phyloP scores from a whole-genome alignment of 2,329 filamentous ascomycete species.

The Aspergillus fructus region DNA sequence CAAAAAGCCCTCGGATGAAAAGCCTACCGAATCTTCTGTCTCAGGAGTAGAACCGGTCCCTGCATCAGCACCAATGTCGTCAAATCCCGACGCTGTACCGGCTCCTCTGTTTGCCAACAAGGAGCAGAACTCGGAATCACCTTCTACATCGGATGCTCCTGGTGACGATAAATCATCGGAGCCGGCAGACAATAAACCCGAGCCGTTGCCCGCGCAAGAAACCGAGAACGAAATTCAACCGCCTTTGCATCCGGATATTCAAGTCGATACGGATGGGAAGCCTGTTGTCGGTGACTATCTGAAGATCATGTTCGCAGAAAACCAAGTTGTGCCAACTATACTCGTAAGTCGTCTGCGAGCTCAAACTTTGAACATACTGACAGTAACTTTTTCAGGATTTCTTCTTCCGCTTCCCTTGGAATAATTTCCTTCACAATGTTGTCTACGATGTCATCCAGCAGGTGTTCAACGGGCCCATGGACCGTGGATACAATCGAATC shows the following conservation, averaged over 20 bases:
- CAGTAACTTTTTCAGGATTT: conserved; percentile 65
- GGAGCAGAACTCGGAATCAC: conserved; percentile 23
- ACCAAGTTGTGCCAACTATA: conserved; percentile 92
- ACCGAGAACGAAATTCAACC: conserved; percentile 25
- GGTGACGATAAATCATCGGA: conserved; percentile 17
- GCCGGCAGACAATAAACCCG: conserved; percentile 15
- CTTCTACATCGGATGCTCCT: conserved; percentile 18
- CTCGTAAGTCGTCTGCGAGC: conserved; percentile 61
- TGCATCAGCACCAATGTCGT: conserved; percentile 38
- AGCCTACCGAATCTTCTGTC: neutral
- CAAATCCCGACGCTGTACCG: conserved; percentile 67
- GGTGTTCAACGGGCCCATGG: conserved; percentile 98
- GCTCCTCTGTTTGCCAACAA: conserved; percentile 63
- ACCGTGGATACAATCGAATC: conserved; percentile 86
- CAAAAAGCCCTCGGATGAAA: neutral
- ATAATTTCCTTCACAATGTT: conserved; percentile 98
- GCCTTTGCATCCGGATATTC: conserved; percentile 44
- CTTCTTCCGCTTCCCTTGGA: conserved; percentile 99
- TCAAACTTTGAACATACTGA: neutral
- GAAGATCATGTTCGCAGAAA: conserved; percentile 94
- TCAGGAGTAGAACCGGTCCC: conserved; percentile 7
- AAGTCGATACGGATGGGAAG: conserved; percentile 60
- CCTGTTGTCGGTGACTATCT: conserved; percentile 92
- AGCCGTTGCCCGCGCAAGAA: conserved; percentile 22
- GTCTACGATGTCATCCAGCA: conserved; percentile 99